phyloP scores from a whole-genome alignment of 352 stramenopile species.

The Lagenidium giganteum region DNA sequence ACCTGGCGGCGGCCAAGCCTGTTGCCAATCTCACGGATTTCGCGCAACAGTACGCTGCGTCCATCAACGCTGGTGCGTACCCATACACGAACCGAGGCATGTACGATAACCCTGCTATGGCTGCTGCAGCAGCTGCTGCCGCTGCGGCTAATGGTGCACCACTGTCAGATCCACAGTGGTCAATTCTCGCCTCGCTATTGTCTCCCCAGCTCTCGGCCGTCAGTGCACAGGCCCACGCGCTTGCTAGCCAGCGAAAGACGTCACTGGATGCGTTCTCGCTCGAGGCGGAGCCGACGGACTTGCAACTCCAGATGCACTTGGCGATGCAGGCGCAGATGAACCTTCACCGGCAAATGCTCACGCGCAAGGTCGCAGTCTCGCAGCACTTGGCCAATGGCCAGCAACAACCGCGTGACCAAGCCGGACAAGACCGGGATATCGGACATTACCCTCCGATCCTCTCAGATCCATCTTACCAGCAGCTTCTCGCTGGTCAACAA shows the following conservation, averaged over 20 bases:
- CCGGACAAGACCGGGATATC: background rate
- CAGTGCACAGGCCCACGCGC: slow-evolving; percentile 2
- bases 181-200: slow-evolving; percentile 69
- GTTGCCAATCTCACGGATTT: slow-evolving; percentile 1
- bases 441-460: background rate
- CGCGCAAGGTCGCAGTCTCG: slow-evolving; percentile 74
- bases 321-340: slow-evolving; percentile 83
- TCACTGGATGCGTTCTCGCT: slow-evolving; percentile 44
- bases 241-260: slow-evolving; percentile 7
- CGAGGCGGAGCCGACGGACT: slow-evolving; percentile 37
- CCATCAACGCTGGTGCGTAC: slow-evolving; percentile 3
- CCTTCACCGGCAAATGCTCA: slow-evolving; percentile 78
- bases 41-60: slow-evolving; percentile 13
- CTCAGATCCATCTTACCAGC: slow-evolving; percentile 1
- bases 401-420: slow-evolving; percentile 9
- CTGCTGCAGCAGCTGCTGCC: slow-evolving; percentile 9
- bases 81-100: background rate
- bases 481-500: background rate
- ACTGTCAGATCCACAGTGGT: slow-evolving; percentile 71
- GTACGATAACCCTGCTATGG: slow-evolving; percentile 6
- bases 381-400: slow-evolving; percentile 34
- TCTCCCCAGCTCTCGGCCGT: slow-evolving; percentile 47
- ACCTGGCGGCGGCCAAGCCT: background rate
- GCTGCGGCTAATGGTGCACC: slow-evolving; percentile 13
- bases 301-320: slow-evolving; percentile 71